phyloP scores from a whole-genome alignment of 208 protist genomes.

The Trypanosoma brucei region DNA sequence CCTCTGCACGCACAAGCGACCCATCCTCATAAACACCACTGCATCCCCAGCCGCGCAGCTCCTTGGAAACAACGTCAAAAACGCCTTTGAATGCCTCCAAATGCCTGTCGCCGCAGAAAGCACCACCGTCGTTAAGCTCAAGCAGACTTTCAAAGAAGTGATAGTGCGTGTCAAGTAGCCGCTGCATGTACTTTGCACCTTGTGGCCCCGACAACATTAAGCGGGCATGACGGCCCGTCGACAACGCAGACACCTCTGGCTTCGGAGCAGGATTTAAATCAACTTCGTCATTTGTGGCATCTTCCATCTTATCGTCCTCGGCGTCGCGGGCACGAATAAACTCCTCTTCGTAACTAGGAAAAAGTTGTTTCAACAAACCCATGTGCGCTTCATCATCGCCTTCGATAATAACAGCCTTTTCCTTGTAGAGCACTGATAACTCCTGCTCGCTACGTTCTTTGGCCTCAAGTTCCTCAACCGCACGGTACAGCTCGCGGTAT shows the following conservation, averaged over 20 bases:
- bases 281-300: conserved; percentile 20
- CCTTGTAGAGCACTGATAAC: conserved; percentile 89
- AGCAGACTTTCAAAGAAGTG: conserved; percentile 67
- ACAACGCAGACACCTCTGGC: neutral
- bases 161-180: conserved; percentile 62
- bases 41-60: conserved; percentile 35
- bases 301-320: conserved; percentile 31
- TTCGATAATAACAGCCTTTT: conserved; percentile 86
- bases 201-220: conserved; percentile 70
- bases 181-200: conserved; percentile 55
- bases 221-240: conserved; percentile 59
- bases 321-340: conserved; percentile 53
- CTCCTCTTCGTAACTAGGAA: conserved; percentile 92
- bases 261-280: conserved; percentile 20
- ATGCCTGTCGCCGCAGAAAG: conserved; percentile 22
- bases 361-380: conserved; percentile 82
- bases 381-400: conserved; percentile 89
- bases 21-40: conserved; percentile 4
- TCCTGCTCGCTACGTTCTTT: conserved; percentile 68
- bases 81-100: conserved; percentile 43
- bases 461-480: conserved; percentile 74
- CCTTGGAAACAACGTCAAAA: conserved; percentile 64
- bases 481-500: conserved; percentile 61
- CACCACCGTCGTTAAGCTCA: conserved; percentile 17
- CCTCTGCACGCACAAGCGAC: conserved; percentile 10